Percentiles rank a stretch among this genome's conserved stretches.
Evolutionary conservation across 2,329 filamentous ascomycete species (phyloP).

Genomic region (Aspergillus carbonarius): DNA sequence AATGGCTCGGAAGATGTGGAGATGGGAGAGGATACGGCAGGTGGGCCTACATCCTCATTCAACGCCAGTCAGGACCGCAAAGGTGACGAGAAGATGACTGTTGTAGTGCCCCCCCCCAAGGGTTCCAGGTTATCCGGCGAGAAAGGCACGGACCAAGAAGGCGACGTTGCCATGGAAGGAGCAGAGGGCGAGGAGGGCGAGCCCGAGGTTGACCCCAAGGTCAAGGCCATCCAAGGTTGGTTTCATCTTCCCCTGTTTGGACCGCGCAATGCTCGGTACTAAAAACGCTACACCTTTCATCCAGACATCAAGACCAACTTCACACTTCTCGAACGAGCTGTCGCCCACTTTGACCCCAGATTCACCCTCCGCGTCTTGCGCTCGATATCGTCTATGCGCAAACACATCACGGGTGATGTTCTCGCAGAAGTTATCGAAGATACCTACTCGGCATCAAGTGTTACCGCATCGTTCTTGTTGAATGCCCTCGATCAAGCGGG

Average conservation of each 20-base stretch:
- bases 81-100: constrained; percentile 75
- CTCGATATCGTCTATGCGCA: constrained; percentile 93
- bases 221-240: constrained; percentile 51
- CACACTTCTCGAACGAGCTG: constrained; percentile 83
- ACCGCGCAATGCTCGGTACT: constrained; percentile 7
- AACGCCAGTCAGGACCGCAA: constrained; percentile 68
- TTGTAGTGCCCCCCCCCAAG: constrained; percentile 74
- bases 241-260: background rate
- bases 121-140: constrained; percentile 58
- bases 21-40: constrained; percentile 64
- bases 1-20: constrained; percentile 67
- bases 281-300: background rate
- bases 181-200: constrained; percentile 45
- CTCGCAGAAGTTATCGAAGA: constrained; percentile 77
- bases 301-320: constrained; percentile 96
- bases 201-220: constrained; percentile 45
- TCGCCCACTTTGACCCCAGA: constrained; percentile 88
- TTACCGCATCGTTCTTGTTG: constrained; percentile 68
- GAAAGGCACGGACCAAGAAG: constrained; percentile 61
- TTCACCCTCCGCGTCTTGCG: constrained; percentile 92
- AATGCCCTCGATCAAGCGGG: constrained; percentile 66
- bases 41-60: constrained; percentile 50
- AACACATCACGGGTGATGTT: constrained; percentile 79
- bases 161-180: constrained; percentile 70
- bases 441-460: constrained; percentile 69